Conservation (phyloP, 805 yeast species). For the Zygosaccharomyces rouxii region DNA sequence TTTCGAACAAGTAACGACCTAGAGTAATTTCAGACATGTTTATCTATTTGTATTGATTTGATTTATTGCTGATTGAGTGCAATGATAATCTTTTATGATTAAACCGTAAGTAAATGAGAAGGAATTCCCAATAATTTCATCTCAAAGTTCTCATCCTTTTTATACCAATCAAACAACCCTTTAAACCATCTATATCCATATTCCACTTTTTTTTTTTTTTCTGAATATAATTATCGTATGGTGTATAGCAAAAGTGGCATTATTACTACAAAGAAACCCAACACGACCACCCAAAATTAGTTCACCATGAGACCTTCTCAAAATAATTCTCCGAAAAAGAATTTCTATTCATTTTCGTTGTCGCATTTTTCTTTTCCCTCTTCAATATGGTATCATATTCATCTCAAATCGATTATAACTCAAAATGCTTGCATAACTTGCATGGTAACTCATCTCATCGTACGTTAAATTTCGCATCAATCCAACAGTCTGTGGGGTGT, state of each 20-base stretch:
- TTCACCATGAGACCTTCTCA: no score
- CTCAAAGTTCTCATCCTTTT: neutral
- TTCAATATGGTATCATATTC: neutral
- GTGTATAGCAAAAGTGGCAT: slow-evolving; percentile 5
- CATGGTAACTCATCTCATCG: neutral
- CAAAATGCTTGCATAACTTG: neutral
- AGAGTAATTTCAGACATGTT: slow-evolving; percentile 50
- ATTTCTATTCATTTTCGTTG: no score
- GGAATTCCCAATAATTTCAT: neutral
- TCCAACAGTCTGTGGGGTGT: neutral
- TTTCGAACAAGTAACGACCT: slow-evolving; percentile 74
- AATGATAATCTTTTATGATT: no score
- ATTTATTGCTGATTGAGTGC: neutral
- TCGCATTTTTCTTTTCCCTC: neutral
- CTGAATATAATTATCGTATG: neutral
- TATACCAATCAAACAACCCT: slow-evolving; percentile 1
- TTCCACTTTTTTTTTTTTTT: neutral
- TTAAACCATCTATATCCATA: neutral
- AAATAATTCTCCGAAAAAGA: no score
- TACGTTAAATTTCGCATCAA: slow-evolving; percentile 4
- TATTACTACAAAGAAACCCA: neutral
- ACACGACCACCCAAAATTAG: neutral
- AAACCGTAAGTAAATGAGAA: neutral
- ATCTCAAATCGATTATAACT: neutral
- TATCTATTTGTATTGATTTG: neutral